These are phyloP conservation scores for Bipolaris zeicola DNA, from an alignment of 2,329 filamentous ascomycete genomes.

Conservation along the genomic window DNA sequence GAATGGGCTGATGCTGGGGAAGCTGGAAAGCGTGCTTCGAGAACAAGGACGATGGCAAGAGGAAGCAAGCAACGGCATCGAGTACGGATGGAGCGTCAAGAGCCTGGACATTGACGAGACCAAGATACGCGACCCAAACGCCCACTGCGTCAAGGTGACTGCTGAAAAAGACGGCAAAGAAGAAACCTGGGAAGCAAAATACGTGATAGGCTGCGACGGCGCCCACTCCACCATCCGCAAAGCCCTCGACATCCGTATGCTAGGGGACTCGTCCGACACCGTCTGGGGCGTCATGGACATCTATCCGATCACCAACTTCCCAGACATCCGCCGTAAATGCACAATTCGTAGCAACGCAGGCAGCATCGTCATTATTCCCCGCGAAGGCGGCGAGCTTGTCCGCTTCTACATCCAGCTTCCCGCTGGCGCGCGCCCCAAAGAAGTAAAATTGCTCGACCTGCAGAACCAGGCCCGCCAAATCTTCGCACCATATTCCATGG, in stretches of 20 bases:
- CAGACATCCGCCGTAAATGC: conserved; percentile 58
- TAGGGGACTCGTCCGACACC: conserved; percentile 63
- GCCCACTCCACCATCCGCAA: conserved; percentile 60
- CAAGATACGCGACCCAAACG: conserved; percentile 37
- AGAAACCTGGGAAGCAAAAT: conserved; percentile 45
- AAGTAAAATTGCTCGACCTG: conserved; percentile 60
- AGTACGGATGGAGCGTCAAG: conserved; percentile 61
- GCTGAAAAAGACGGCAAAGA: conserved; percentile 40
- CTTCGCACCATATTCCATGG: conserved; percentile 61
- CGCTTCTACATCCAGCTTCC: conserved; percentile 68
- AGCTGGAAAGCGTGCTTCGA: conserved; percentile 51
- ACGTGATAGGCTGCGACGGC: conserved; percentile 56
- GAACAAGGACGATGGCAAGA: conserved; percentile 34
- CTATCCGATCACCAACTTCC: conserved; percentile 56
- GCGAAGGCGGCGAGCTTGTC: conserved; percentile 61
- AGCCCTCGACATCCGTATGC: conserved; percentile 61
- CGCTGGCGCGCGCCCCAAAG: conserved; percentile 55
- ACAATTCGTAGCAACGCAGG: conserved; percentile 55
- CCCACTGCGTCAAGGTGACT: conserved; percentile 41
- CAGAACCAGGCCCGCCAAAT: conserved; percentile 60
- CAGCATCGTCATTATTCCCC: conserved; percentile 58
- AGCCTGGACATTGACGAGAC: conserved; percentile 57
- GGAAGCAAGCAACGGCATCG: conserved; percentile 50
- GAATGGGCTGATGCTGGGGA: conserved; percentile 63
- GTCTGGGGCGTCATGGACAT: conserved; percentile 65